Conservation (phyloP, 306 rosid species). For the Ormosia emarginata region DNA sequence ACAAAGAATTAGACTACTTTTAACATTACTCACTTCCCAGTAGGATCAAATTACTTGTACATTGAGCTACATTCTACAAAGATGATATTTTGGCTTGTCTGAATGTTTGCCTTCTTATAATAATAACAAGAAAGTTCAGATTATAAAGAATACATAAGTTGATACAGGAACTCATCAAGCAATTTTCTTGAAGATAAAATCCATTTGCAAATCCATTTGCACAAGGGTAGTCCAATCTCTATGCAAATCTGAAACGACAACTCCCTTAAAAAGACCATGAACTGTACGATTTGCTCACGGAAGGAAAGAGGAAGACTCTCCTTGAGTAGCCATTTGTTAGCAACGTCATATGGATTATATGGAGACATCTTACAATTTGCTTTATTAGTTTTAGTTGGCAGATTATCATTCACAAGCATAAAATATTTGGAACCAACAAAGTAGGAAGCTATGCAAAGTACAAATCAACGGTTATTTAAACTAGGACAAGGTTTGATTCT, state of each 20-base stretch:
- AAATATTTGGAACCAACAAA: background rate
- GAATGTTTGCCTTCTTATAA: too few relatives aligned
- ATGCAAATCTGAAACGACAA: too few relatives aligned
- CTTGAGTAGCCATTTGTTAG: conserved; percentile 93
- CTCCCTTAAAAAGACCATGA: too few relatives aligned
- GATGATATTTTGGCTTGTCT: conserved; percentile 3
- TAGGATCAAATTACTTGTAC: conserved; percentile 8
- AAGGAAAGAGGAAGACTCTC: conserved; percentile 88
- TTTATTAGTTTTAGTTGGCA: background rate
- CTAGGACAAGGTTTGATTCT: too few relatives aligned
- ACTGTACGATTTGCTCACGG: conserved; percentile 88
- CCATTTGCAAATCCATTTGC: too few relatives aligned
- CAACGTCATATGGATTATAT: conserved; percentile 83
- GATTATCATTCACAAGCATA: background rate
- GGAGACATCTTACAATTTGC: conserved; percentile 26
- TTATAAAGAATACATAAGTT: too few relatives aligned
- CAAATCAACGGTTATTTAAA: too few relatives aligned
- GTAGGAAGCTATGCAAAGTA: background rate
- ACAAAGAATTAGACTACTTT: background rate
- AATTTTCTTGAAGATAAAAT: too few relatives aligned
- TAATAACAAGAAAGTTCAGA: too few relatives aligned
- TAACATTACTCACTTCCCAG: background rate
- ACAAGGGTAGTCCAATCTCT: too few relatives aligned
- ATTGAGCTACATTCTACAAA: conserved; percentile 1
- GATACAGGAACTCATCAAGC: too few relatives aligned